phyloP scores from a whole-genome alignment of 2,329 filamentous ascomycete species.

The Phyllosticta paracitricarpa region DNA sequence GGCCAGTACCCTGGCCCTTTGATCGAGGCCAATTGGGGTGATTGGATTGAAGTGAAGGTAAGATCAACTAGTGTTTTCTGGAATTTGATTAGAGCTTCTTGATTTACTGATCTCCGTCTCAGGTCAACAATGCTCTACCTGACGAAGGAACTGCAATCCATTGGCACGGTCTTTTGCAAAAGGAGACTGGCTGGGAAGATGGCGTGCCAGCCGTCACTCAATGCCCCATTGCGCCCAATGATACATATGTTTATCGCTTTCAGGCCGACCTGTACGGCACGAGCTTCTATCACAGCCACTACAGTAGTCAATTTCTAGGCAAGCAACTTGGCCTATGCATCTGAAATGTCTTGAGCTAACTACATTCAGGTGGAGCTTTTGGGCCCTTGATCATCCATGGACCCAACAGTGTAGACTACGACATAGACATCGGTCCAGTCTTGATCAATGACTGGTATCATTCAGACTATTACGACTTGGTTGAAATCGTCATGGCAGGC shows the following conservation, averaged over 20 bases:
- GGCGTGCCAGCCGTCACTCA: constrained; percentile 25
- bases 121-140: constrained; percentile 1
- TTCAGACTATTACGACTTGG: not conserved
- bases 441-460: constrained; percentile 36
- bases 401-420: constrained; percentile 16
- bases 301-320: constrained; percentile 15
- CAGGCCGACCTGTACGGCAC: constrained; percentile 24
- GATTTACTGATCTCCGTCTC: not conserved
- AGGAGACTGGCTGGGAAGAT: constrained; percentile 23
- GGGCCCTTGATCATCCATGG: constrained; percentile 22
- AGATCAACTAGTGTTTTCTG: not conserved
- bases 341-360: not conserved
- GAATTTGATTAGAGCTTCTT: too few species aligned
- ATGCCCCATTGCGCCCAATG: constrained; percentile 27
- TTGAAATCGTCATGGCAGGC: not conserved
- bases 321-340: not conserved
- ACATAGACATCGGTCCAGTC: constrained; percentile 20
- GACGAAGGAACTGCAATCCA: constrained; percentile 25
- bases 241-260: constrained; percentile 17
- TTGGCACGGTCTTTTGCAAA: constrained; percentile 24
- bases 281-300: constrained; percentile 18
- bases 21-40: constrained; percentile 24
- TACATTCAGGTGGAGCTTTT: constrained; percentile 18
- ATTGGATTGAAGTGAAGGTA: constrained; percentile 18
- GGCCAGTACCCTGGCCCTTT: constrained; percentile 24